phyloP scores from a whole-genome alignment of 495 filamentous ascomycete species.

The Lepraria neglecta region DNA sequence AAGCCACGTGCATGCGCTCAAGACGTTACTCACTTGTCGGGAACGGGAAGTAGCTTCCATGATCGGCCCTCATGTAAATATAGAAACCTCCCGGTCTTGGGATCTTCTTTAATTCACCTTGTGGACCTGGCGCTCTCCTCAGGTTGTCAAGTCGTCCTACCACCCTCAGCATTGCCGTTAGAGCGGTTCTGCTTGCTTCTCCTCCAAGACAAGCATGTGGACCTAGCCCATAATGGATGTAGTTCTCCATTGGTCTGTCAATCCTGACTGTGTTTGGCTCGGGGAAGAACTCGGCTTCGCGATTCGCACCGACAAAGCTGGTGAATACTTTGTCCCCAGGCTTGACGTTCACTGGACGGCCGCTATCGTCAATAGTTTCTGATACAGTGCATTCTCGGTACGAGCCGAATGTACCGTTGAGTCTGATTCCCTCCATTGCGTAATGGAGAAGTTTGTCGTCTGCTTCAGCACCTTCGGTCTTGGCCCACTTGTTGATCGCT shows the following conservation, averaged over 20 bases:
- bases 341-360: conserved; percentile 45
- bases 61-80: conserved; percentile 68
- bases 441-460: conserved; percentile 48
- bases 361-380: conserved; percentile 47
- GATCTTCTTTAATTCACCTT: conserved; percentile 71
- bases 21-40: conserved; percentile 53
- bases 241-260: conserved; percentile 58
- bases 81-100: conserved; percentile 52
- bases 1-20: not conserved
- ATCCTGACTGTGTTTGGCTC: conserved; percentile 59
- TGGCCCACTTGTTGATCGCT: conserved; percentile 52
- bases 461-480: conserved; percentile 40
- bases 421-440: conserved; percentile 51
- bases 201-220: conserved; percentile 57
- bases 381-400: conserved; percentile 45
- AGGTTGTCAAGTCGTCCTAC: conserved; percentile 53
- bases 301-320: conserved; percentile 48
- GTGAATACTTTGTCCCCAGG: conserved; percentile 49
- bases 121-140: conserved; percentile 59
- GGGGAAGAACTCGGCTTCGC: conserved; percentile 61
- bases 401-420: conserved; percentile 54
- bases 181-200: conserved; percentile 54
- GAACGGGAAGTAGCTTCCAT: conserved; percentile 65
- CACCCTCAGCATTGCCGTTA: conserved; percentile 59
- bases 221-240: conserved; percentile 61